phyloP scores from a whole-genome alignment of 495 filamentous ascomycete species.

The Aspergillus cavernicola region DNA sequence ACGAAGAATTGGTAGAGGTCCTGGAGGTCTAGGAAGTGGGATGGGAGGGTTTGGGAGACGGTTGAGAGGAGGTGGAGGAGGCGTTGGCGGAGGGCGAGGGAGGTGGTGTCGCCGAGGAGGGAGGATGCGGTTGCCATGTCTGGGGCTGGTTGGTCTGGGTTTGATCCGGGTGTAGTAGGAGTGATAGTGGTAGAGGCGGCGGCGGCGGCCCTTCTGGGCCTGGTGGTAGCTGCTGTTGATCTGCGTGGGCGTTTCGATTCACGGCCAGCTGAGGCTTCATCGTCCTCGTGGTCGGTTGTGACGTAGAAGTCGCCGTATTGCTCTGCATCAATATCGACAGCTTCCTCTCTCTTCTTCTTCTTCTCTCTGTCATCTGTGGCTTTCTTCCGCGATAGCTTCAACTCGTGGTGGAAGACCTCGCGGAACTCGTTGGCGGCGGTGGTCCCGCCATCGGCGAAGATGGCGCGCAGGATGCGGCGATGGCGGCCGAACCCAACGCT shows the following conservation, averaged over 20 bases:
- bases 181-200: neutral
- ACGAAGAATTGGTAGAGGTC: constrained; percentile 67
- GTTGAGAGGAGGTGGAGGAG: constrained; percentile 54
- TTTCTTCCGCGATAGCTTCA: constrained; percentile 31
- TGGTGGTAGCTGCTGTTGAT: neutral
- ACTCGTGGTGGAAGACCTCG: constrained; percentile 59
- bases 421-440: constrained; percentile 51
- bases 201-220: constrained; percentile 7
- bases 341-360: constrained; percentile 44
- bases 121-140: neutral
- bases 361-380: constrained; percentile 20
- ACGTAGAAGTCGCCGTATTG: constrained; percentile 54
- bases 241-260: constrained; percentile 22
- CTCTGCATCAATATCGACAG: constrained; percentile 56
- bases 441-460: constrained; percentile 58
- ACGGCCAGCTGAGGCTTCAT: constrained; percentile 24
- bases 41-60: constrained; percentile 40
- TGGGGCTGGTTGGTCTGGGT: neutral
- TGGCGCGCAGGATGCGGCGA: constrained; percentile 56
- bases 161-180: neutral
- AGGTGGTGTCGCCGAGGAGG: constrained; percentile 49
- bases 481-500: constrained; percentile 35
- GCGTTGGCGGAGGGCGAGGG: constrained; percentile 60
- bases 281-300: constrained; percentile 41
- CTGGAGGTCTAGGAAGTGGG: constrained; percentile 44